Conservation (phyloP, 1,284 basidiomycete species). For the Boletus sp. region DNA sequence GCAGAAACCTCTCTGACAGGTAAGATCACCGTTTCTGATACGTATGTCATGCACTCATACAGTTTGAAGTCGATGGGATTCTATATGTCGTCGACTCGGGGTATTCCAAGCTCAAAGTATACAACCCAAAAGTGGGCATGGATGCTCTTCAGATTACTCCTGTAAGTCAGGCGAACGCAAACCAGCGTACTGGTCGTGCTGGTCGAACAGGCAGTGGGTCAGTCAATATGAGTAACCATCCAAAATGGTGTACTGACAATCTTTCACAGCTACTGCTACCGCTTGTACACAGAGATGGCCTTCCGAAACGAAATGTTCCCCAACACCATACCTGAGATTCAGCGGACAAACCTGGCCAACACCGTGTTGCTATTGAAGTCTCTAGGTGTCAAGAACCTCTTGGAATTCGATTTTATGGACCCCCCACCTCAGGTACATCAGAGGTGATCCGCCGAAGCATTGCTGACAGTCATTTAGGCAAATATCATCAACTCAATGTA, state of each 20-base stretch:
- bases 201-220: constrained; percentile 94
- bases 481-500: constrained; percentile 99
- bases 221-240: constrained; percentile 33
- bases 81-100: constrained; percentile 96
- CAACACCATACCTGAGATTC: constrained; percentile 98
- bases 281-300: constrained; percentile 86
- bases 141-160: constrained; percentile 99
- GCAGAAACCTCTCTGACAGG: constrained; percentile 97
- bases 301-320: constrained; percentile 89
- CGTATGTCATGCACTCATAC: constrained; percentile 20
- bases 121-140: constrained; percentile 99
- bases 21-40: constrained; percentile 36
- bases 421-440: constrained; percentile 82
- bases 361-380: constrained; percentile 95
- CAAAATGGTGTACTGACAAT: constrained; percentile 13
- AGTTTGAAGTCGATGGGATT: constrained; percentile 86
- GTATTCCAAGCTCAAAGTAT: constrained; percentile 98
- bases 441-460: constrained; percentile 48
- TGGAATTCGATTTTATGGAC: constrained; percentile 99
- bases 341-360: constrained; percentile 96
- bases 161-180: constrained; percentile 97
- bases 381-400: constrained; percentile 93
- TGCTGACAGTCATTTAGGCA: constrained; percentile 51
- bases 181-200: constrained; percentile 94
- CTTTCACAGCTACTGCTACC: constrained; percentile 83